Evolutionary conservation across 805 yeast genomes (phyloP), one percentile per base, ranked within the genome.

Genomic region (Blastobotrys robertii): DNA sequence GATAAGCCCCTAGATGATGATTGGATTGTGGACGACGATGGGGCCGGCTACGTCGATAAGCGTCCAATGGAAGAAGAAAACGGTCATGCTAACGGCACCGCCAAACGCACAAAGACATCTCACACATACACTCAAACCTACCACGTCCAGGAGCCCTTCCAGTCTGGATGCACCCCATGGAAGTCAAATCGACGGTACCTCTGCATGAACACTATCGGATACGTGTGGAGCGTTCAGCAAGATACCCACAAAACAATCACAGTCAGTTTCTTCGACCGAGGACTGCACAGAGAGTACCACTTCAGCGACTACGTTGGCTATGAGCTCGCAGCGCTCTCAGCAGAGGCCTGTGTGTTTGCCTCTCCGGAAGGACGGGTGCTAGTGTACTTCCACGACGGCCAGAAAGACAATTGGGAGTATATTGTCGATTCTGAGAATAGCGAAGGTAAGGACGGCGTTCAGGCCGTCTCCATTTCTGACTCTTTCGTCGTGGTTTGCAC

Each of bases 141-240:
- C 12, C 16, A 28, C 14, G 14, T 31, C 4, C 44, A 42, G 10
- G 41, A 64, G 37, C 88, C 96, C 0, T 81, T 78, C 52, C 85
- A 94, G 2, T 83, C 85, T 1, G 97, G 97, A 1, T 75, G 82
- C 5, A 90, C 97, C 0, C 95, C 95, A 0, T 87, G 88, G 81
- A 62, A 63, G 29, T 64, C 66, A 41, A 74, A 77, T 41, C 74
- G 90, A 60, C 69, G 95, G 42, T 88, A 86, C 54, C 63, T 90
- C 34, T 77, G 86, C 14, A 84, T 88, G 72, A 84, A 84, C 52
- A 68, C 81, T 8, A 65, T 78, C 25, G 98, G 97, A 0, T 84
- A 84, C 57, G 81, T 79, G 0, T 83, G 94, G 76, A 69, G 86
- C 0, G 92, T 84, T 9, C 72, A 74, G 41, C 77, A 71, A 47